Evolutionary conservation across 257 asterid species (phyloP), one percentile per base, ranked within the genome.

Genomic region (Lycium barbarum): DNA sequence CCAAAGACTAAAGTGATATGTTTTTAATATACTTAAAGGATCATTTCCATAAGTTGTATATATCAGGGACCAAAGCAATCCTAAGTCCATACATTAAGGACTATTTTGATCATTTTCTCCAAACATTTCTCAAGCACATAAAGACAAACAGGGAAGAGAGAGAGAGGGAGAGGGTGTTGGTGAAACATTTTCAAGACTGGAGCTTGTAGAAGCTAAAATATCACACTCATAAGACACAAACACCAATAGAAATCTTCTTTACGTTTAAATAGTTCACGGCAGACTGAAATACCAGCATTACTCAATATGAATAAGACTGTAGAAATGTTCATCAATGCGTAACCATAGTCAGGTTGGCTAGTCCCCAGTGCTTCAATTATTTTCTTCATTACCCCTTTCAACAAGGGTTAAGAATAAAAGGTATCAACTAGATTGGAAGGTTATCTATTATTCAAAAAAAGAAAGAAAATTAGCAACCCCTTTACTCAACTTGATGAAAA

Each of bases 221-320:
- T 35, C 74, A 35, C 10, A 33, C 45, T 66, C 2, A 10, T 35
- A 66, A 5, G 47, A 35, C 81, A 49, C 62, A 74, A 74, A 45
- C 38, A 49, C 43, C 55, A 1, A 49, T 11, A 12, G 35, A 49
- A 2, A 22, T 49, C 81, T 74, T 20, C 61, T 47, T 74, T 47
- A 15, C 81, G 1, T 49, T 74, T 54, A 49, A 47, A 61, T 74
- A 47, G 40, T 49, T 45, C 20, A 45, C 80, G 45, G 18, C 36
- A 72, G n/a, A 72, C 18, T n/a, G 38, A 72, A 72, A 72, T 72
- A 72, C 58, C n/a, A 72, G 80, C 80, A 72, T 70, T 17, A 45
- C 80, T 72, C 57, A 5, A 20, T 43, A 72, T 45, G 18, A 45
- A 72, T 1, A 72, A 45, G 18, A 43, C 45, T 43, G 45, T 18